These are phyloP conservation scores for Prunus armeniaca DNA, from an alignment of 306 rosid genomes.

Conservation along the genomic window DNA sequence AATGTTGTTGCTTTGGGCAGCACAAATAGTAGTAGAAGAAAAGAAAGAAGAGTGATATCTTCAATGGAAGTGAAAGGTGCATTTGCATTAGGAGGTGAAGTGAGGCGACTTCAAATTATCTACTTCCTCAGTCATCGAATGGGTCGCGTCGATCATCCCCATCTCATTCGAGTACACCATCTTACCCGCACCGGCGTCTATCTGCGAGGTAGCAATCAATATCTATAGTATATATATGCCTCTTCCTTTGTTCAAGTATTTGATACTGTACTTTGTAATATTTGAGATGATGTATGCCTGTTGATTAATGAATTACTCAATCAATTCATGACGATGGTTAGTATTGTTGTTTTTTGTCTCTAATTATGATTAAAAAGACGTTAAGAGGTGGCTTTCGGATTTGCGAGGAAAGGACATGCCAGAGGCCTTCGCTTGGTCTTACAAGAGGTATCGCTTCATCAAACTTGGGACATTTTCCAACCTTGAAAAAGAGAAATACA, in stretches of 20 bases:
- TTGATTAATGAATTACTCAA: no score
- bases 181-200: constrained; percentile 56
- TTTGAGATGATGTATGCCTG: neutral
- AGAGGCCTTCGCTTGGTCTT: constrained; percentile 76
- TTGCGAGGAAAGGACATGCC: constrained; percentile 69
- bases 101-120: constrained; percentile 65
- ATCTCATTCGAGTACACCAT: constrained; percentile 77
- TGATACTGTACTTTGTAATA: no score
- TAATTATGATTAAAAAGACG: constrained; percentile 33
- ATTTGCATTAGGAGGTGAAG: constrained; percentile 38
- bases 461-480: neutral
- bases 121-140: constrained; percentile 56
- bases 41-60: neutral
- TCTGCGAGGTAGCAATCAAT: constrained; percentile 52
- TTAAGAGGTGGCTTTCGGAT: constrained; percentile 79
- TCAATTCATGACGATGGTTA: neutral
- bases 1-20: neutral
- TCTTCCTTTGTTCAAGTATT: no score
- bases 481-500: no score
- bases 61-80: constrained; percentile 51
- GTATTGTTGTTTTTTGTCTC: neutral
- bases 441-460: constrained; percentile 50
- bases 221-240: no score
- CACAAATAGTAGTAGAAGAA: neutral
- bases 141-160: constrained; percentile 69